Conservation (phyloP, 2,329 filamentous ascomycete species). For the Aspergillus nomiae region DNA sequence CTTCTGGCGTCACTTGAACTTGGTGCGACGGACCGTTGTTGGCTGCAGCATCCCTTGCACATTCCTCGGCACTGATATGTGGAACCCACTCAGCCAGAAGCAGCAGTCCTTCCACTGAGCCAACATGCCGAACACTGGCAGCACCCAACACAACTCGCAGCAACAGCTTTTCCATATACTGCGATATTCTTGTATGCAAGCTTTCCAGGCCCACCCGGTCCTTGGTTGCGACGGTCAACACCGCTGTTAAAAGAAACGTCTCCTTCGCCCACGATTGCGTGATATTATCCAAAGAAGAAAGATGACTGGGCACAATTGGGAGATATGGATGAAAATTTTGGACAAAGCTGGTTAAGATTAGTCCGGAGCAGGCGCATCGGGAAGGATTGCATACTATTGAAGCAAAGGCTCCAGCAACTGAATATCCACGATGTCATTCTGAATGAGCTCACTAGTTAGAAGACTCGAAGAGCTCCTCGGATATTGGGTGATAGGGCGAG, state of each 20-base stretch:
- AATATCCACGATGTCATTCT: neutral
- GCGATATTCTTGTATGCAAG: conserved; percentile 3
- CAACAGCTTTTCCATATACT: conserved; percentile 9
- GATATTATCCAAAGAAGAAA: neutral
- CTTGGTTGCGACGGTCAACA: conserved; percentile 19
- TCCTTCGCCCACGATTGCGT: conserved; percentile 2
- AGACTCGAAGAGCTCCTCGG: too few relatives aligned
- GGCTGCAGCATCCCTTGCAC: neutral
- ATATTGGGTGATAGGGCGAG: fast-evolving
- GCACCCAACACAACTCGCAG: conserved; percentile 18
- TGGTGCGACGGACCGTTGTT: neutral
- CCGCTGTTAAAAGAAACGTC: conserved; percentile 12
- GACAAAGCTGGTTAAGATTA: neutral
- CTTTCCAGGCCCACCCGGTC: conserved; percentile 4
- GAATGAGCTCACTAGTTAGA: neutral
- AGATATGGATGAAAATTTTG: conserved; percentile 13
- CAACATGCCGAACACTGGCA: conserved; percentile 15
- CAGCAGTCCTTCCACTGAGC: conserved; percentile 22
- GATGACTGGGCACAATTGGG: conserved; percentile 9
- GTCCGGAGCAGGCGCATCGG: too few relatives aligned
- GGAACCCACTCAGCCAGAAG: conserved; percentile 27
- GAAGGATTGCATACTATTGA: neutral
- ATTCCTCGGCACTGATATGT: conserved; percentile 8
- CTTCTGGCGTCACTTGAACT: conserved; percentile 12
- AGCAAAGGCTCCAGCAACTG: neutral